phyloP scores from a whole-genome alignment of 306 rosid species.

The Heteromeles arbutifolia region DNA sequence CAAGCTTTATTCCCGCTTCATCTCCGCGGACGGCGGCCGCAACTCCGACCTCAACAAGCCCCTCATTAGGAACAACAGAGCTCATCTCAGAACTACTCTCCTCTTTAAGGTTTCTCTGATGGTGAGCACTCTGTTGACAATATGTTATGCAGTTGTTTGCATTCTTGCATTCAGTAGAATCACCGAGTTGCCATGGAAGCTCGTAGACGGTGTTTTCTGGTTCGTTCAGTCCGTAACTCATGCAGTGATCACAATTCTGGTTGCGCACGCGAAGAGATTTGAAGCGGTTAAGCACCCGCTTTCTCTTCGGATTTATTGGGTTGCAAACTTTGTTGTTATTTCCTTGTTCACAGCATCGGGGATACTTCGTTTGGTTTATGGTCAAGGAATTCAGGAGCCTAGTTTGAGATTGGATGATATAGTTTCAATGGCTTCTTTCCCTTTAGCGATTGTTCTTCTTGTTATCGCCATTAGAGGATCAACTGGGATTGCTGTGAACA shows the following conservation, averaged over 20 bases:
- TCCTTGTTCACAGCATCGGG: slow-evolving; percentile 59
- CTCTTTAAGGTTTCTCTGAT: slow-evolving; percentile 57
- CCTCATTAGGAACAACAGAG: slow-evolving; percentile 23
- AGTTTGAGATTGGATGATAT: slow-evolving; percentile 52
- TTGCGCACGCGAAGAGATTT: slow-evolving; percentile 57
- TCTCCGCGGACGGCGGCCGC: slow-evolving; percentile 26
- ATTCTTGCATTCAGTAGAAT: slow-evolving; percentile 32
- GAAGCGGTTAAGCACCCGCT: slow-evolving; percentile 56
- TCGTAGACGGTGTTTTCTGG: slow-evolving; percentile 61
- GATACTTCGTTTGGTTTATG: slow-evolving; percentile 45
- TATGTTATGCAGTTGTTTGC: slow-evolving; percentile 38
- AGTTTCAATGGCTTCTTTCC: slow-evolving; percentile 48
- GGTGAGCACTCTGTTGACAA: slow-evolving; percentile 35
- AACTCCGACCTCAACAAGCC: slow-evolving; percentile 50
- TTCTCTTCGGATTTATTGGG: slow-evolving; percentile 69
- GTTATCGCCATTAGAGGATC: slow-evolving; percentile 50
- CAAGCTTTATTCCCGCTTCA: slow-evolving; percentile 48
- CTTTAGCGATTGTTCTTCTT: slow-evolving; percentile 48
- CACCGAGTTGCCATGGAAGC: slow-evolving; percentile 41
- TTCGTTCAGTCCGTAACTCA: slow-evolving; percentile 63
- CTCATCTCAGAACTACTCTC: slow-evolving; percentile 25
- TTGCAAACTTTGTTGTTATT: slow-evolving; percentile 32
- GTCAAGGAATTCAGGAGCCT: slow-evolving; percentile 16
- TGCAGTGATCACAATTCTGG: slow-evolving; percentile 36
- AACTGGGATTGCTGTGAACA: slow-evolving; percentile 40